Base-by-base conservation (phyloP, 768 basidiomycete species). In the Rhodotorula graminis region DNA sequence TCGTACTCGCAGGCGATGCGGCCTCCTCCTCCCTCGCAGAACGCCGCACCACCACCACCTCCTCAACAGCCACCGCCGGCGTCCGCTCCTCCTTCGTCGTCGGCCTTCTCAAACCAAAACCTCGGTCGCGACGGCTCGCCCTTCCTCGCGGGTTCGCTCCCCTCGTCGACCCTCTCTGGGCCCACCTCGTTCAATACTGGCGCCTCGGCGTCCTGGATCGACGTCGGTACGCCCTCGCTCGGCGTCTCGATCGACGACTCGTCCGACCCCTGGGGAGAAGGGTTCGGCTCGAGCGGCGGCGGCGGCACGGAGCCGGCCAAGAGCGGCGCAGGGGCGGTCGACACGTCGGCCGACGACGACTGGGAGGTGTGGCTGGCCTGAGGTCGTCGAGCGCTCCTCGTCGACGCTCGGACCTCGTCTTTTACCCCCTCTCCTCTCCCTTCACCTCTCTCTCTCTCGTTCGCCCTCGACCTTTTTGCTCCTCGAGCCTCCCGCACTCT, bases 211-310 rank as follows among this genome's bases (percentile, higher is more conserved):
- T 29, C 53, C 18, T 46, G 14, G 37, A 42, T 64, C 29, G 64
- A 72, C 58, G 37, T 72, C 4, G 71, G 71, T 19, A 72, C 71
- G 15, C 71, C 71, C 31, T 64, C 62, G 1, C 29, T 72, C 49
- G 66, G 71, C 16, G 64, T 66, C 19, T 46, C 31, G 25, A 5
- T 46, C 11, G 40, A 12, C 18, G 44, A 18, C 44, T 44, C 47
- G 12, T 4, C 33, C 7, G 70, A 71, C 42, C 31, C 62, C 1
- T 71, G 70, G 70, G 70, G 64, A 37, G 3, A 66, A 60, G 14
- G 8, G 14, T 33, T 12, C 62, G 61, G 3, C 46, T 8, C 19
- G 37, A 46, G 50, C 16, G 58, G 59, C 50, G 40, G 44, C 62
- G 33, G n/a, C 23, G 27, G 47, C 29, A 6, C 1, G 1, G 42